phyloP scores from a whole-genome alignment of 2,329 filamentous ascomycete genomes.

The Thelonectria blattea region DNA sequence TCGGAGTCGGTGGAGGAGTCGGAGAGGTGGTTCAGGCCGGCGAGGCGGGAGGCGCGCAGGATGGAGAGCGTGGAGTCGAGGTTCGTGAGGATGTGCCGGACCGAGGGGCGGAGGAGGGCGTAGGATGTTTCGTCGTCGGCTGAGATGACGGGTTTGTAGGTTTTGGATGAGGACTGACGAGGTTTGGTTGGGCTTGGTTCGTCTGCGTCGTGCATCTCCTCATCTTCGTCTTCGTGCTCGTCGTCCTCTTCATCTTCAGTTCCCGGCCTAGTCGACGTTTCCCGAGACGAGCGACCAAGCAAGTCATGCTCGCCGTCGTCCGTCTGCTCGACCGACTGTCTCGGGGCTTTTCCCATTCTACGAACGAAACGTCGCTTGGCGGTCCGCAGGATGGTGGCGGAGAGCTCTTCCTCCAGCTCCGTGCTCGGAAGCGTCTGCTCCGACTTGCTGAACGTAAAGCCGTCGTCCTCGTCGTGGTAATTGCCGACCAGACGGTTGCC shows the following conservation, averaged over 20 bases:
- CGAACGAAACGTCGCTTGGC: constrained; percentile 69
- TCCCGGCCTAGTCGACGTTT: constrained; percentile 27
- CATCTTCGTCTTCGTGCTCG: constrained; percentile 27
- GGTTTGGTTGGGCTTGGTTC: background rate
- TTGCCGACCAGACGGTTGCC: constrained; percentile 57
- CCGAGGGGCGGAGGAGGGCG: constrained; percentile 68
- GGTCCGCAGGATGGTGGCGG: constrained; percentile 67
- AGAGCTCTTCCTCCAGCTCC: constrained; percentile 72
- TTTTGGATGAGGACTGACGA: constrained; percentile 23
- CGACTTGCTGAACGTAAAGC: constrained; percentile 56
- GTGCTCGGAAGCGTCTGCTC: constrained; percentile 58
- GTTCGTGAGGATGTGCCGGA: constrained; percentile 72
- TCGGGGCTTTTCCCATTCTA: constrained; percentile 29
- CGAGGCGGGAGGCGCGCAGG: constrained; percentile 70
- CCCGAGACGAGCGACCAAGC: constrained; percentile 18
- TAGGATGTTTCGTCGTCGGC: constrained; percentile 74
- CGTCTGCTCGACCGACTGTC: constrained; percentile 28
- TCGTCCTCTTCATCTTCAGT: constrained; percentile 31
- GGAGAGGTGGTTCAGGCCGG: constrained; percentile 48
- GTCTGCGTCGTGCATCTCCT: constrained; percentile 20
- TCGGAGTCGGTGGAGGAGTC: constrained; percentile 49
- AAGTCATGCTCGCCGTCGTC: constrained; percentile 24
- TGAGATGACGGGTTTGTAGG: constrained; percentile 61
- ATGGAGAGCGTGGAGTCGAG: constrained; percentile 73
- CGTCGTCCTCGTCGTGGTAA: constrained; percentile 54